Conservation (phyloP, 768 basidiomycete species). For the Candolleomyces efflorescens region DNA sequence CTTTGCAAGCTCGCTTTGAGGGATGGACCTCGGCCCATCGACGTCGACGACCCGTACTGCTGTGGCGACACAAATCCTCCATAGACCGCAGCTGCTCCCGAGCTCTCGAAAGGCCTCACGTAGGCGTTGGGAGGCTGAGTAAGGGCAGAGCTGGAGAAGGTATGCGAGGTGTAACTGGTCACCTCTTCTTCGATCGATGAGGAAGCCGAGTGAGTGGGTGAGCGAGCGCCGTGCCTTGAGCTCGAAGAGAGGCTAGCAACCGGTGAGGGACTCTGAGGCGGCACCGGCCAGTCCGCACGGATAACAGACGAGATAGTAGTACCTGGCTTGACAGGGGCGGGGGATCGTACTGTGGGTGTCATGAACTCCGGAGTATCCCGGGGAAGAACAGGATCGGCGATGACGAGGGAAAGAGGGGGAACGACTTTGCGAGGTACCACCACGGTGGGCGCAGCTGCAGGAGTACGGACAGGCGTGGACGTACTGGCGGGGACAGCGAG, state of each 20-base stretch:
- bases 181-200: not conserved
- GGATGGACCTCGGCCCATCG: conserved; percentile 7
- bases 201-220: conserved; percentile 12
- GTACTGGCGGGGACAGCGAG: not conserved
- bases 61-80: conserved; percentile 1
- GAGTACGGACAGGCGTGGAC: conserved; percentile 8
- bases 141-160: conserved; percentile 3
- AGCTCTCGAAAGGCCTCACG: conserved; percentile 28
- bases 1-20: conserved; percentile 21
- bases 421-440: conserved; percentile 8
- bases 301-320: not conserved
- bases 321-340: not conserved
- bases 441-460: conserved; percentile 4
- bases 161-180: not conserved
- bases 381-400: conserved; percentile 9
- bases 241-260: conserved; percentile 1
- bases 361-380: not conserved
- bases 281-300: conserved; percentile 10
- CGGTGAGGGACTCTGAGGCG: conserved; percentile 11
- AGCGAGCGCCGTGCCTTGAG: not conserved
- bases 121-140: conserved; percentile 6
- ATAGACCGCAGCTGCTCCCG: conserved; percentile 21
- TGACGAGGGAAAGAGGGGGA: conserved; percentile 7
- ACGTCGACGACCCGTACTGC: not conserved
- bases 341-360: not conserved